A percentile compares a stretch with the other conserved stretches of the same genome.
Conservation (phyloP, 78 protist species). For the Pelomyxa schiedti region DNA sequence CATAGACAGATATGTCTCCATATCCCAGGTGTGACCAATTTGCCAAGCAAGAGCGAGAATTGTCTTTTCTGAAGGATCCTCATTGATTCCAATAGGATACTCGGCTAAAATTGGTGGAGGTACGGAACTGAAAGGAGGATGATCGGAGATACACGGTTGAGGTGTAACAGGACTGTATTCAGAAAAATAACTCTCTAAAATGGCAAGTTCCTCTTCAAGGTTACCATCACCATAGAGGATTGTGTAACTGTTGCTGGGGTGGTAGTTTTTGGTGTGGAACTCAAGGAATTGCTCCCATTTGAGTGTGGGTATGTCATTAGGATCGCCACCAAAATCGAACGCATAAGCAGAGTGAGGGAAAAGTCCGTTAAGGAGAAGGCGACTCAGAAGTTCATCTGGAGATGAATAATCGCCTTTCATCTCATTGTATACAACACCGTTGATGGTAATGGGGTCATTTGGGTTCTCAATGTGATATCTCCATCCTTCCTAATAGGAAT, state of each 20-base stretch:
- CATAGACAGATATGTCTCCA: neutral
- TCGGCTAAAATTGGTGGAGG: neutral
- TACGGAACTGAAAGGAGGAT: too few species aligned
- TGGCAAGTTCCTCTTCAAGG: neutral
- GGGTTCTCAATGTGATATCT: neutral
- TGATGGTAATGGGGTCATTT: slow-evolving; percentile 5
- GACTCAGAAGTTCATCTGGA: neutral
- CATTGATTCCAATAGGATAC: neutral
- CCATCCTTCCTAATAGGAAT: neutral
- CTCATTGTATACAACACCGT: slow-evolving; percentile 66
- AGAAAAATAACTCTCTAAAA: too few species aligned
- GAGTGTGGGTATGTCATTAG: slow-evolving; percentile 16
- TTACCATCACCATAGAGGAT: neutral
- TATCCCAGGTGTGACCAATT: neutral
- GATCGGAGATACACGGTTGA: too few species aligned
- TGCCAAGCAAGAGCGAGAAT: neutral
- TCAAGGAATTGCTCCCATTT: slow-evolving; percentile 18
- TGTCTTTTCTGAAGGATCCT: neutral
- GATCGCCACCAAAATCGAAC: slow-evolving; percentile 46
- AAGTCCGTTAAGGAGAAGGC: neutral
- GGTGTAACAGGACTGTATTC: too few species aligned
- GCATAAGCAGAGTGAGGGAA: slow-evolving; percentile 8
- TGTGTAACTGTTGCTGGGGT: slow-evolving; percentile 12
- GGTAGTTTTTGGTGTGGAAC: slow-evolving; percentile 18
- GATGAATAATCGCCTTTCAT: slow-evolving; percentile 43